Percentiles rank a stretch among this genome's conserved stretches.
Conservation (phyloP, 371 early-diverging fungal genomes). For the Mycotypha africana region DNA sequence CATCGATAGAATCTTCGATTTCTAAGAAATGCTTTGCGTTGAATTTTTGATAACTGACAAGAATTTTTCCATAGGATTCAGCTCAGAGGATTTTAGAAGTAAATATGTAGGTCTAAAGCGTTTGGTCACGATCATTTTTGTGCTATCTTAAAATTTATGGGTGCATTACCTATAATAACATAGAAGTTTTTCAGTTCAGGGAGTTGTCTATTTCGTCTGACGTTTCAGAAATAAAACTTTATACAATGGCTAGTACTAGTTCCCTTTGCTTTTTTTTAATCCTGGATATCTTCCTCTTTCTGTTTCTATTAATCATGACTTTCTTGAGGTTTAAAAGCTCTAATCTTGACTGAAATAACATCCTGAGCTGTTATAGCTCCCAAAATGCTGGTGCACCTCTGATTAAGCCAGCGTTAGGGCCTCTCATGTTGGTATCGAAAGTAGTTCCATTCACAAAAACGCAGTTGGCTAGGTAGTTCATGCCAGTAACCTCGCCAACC, state of each 20-base stretch:
- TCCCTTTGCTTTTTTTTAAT: background rate
- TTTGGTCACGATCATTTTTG: background rate
- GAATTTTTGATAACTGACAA: slow-evolving; percentile 7
- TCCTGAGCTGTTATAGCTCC: no score
- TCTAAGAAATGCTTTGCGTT: no score
- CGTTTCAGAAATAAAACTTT: background rate
- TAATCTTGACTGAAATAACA: no score
- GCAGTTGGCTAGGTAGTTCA: no score
- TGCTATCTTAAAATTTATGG: slow-evolving; percentile 1
- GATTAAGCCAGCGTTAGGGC: no score
- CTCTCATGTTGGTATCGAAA: no score
- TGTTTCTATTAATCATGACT: no score
- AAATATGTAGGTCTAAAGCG: slow-evolving; percentile 4
- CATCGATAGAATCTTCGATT: no score
- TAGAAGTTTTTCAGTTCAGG: slow-evolving; percentile 7
- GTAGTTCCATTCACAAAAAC: no score
- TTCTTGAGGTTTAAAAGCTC: no score
- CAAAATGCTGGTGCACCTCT: no score
- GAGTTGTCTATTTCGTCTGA: slow-evolving; percentile 8
- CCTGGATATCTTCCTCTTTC: background rate
- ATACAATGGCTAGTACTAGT: background rate
- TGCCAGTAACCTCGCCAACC: no score
- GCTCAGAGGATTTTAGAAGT: slow-evolving; percentile 9
- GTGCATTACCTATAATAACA: slow-evolving; percentile 2
- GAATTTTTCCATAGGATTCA: slow-evolving; percentile 13